Base-by-base conservation (phyloP, 768 basidiomycete genomes). In the Phylloporus sp. region DNA sequence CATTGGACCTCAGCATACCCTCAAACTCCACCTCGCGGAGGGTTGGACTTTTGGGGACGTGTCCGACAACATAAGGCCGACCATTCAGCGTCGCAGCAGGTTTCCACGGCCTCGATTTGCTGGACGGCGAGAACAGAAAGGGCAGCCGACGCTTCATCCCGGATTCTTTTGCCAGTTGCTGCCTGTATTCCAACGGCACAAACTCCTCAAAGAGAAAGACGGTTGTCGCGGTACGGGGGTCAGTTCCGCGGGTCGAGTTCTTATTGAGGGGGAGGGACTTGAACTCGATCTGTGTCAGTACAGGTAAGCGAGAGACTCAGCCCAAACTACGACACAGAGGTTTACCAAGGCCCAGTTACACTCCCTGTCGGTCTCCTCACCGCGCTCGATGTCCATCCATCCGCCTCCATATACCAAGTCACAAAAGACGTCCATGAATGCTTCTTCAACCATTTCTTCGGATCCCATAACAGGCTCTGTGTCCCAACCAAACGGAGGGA, bases 141-240 rank as follows among this genome's bases (percentile, higher is more conserved):
- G 85, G 85, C n/a, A 90, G 69, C 8, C 84, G 81, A n/a, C 79
- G 75, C 15, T 83, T 77, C 8, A 72, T 73, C 0, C 76, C 72
- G 4, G 79, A 75, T 15, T 77, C 73, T 6, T 82, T 69, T 5
- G 71, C 81, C 6, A 95, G 77, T 58, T 90, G 85, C 40, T 88
- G 83, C 5, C 89, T 77, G 61, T 92, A 93, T 64, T 93, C 94
- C 34, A 81, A 72, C 0, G 95, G 95, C 4, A 99, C 92, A 49
- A 91, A 89, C 68, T 98, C 97, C 70, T 99, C 94, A 57, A 92
- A 95, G 6, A 97, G 72, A 47, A 97, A 79, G 43, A 91, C 80
- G 0, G 84, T 79, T 0, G 81, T 76, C 1, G 83, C 73, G 1
- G 80, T 86, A n/a, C 93, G 79, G 0, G 90, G 90, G 63, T 94